A percentile compares a stretch with the other conserved stretches of the same genome.
These are phyloP conservation scores for Akanthomyces lecanii DNA, from an alignment of 2,329 filamentous ascomycete genomes.

Conservation along the genomic window DNA sequence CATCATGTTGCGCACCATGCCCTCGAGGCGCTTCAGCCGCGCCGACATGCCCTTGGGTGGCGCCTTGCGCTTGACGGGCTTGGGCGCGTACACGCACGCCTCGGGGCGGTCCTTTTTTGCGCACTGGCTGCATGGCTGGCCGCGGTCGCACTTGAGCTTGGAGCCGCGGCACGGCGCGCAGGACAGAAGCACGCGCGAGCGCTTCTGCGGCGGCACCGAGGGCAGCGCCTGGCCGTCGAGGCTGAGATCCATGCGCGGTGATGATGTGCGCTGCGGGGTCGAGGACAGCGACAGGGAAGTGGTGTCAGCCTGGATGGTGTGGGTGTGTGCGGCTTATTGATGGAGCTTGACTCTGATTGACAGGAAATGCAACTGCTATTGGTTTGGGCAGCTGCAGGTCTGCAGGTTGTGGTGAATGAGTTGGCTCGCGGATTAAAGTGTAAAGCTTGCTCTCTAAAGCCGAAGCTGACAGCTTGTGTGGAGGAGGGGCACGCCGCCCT, in stretches of 20 bases:
- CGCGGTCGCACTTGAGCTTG: conserved; percentile 55
- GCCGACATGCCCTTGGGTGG: conserved; percentile 49
- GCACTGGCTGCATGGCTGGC: conserved; percentile 49
- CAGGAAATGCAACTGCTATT: neutral
- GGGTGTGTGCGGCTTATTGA: neutral
- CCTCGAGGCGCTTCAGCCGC: conserved; percentile 51
- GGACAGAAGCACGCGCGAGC: conserved; percentile 47
- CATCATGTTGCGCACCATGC: conserved; percentile 55
- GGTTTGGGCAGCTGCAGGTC: neutral
- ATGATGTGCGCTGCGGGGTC: neutral
- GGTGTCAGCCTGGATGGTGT: neutral
- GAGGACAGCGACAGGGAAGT: neutral
- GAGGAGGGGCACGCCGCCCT: neutral
- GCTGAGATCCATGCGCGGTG: conserved; percentile 6
- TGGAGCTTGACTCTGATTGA: neutral
- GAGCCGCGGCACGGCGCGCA: conserved; percentile 49
- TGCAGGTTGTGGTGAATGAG: neutral
- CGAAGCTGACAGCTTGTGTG: neutral
- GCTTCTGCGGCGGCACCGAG: conserved; percentile 32
- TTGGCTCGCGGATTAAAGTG: neutral
- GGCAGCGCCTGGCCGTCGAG: conserved; percentile 9
- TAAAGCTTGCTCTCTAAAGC: neutral
- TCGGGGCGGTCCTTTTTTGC: conserved; percentile 44
- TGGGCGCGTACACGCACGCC: conserved; percentile 47
- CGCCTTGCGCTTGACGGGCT: conserved; percentile 36